Conservation (phyloP, 495 filamentous ascomycete species). For the Talaromyces adpressus region DNA sequence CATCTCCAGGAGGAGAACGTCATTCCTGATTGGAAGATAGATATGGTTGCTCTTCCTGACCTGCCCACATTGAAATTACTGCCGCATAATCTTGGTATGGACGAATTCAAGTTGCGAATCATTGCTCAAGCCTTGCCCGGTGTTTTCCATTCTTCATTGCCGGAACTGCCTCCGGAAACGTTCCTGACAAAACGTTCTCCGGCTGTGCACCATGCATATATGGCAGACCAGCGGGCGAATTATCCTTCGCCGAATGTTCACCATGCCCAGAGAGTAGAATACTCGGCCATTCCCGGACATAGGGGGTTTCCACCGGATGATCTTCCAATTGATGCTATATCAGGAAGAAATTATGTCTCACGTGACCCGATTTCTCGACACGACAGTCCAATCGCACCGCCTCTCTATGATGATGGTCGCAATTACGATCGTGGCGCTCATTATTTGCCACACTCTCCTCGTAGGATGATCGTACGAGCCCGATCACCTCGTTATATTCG, state of each 20-base stretch:
- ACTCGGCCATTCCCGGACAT: conserved; percentile 31
- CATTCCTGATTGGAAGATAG: conserved; percentile 52
- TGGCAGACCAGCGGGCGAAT: conserved; percentile 67
- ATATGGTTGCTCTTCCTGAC: conserved; percentile 67
- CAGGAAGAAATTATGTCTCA: background rate
- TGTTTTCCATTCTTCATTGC: conserved; percentile 24
- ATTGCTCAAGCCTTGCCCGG: conserved; percentile 52
- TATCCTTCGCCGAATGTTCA: conserved; percentile 63
- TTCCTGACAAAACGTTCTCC: background rate
- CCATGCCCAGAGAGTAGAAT: background rate
- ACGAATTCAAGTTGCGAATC: conserved; percentile 46
- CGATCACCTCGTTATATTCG: conserved; percentile 1
- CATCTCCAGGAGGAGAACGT: conserved; percentile 12
- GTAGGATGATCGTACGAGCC: background rate
- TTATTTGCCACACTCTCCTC: background rate
- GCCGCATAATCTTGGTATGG: conserved; percentile 42
- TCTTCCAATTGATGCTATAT: background rate
- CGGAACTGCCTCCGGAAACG: background rate
- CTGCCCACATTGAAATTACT: conserved; percentile 39
- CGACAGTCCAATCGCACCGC: background rate
- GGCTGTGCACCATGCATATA: background rate
- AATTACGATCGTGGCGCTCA: background rate
- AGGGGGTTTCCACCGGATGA: background rate
- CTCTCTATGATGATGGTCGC: background rate
- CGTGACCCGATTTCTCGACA: background rate